Percentiles rank a stretch among this genome's conserved stretches.
phyloP scores from a whole-genome alignment of 2,329 filamentous ascomycete species.

The Lecanicillium sp. region DNA sequence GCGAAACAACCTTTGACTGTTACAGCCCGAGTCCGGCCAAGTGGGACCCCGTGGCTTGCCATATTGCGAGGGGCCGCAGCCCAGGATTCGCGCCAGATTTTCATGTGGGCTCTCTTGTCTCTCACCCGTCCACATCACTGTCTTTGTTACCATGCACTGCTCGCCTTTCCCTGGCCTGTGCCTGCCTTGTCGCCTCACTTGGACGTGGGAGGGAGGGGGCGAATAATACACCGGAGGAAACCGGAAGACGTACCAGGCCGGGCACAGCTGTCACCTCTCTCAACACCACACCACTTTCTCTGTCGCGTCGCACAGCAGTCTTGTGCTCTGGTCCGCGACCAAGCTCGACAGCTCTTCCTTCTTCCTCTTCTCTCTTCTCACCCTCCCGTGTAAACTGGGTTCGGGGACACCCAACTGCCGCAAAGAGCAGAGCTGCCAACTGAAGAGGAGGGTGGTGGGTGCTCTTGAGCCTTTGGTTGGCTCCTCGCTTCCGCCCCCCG shows the following conservation, averaged over 20 bases:
- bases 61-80: slow-evolving; percentile 7
- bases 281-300: slow-evolving; percentile 8
- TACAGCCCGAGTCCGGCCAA: slow-evolving; percentile 7
- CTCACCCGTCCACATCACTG: not conserved
- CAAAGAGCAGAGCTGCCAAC: not conserved
- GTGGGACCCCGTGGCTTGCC: not conserved
- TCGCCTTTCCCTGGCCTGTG: not conserved
- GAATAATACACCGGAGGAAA: slow-evolving; percentile 8
- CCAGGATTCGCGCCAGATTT: slow-evolving; percentile 5
- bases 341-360: not conserved
- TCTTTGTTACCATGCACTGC: not conserved
- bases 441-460: slow-evolving; percentile 7
- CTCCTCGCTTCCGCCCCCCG: not conserved
- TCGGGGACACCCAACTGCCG: slow-evolving; percentile 7
- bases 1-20: slow-evolving; percentile 3
- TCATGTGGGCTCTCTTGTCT: not conserved
- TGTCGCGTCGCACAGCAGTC: not conserved
- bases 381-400: not conserved
- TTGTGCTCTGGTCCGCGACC: not conserved
- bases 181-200: slow-evolving; percentile 3
- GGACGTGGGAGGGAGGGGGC: not conserved
- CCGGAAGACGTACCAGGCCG: slow-evolving; percentile 1
- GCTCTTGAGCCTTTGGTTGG: slow-evolving; percentile 2
- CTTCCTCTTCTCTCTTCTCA: not conserved
- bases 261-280: slow-evolving; percentile 3